These are phyloP conservation scores for Ampelomyces quisqualis DNA, from an alignment of 2,329 filamentous ascomycete species.

Conservation along the genomic window DNA sequence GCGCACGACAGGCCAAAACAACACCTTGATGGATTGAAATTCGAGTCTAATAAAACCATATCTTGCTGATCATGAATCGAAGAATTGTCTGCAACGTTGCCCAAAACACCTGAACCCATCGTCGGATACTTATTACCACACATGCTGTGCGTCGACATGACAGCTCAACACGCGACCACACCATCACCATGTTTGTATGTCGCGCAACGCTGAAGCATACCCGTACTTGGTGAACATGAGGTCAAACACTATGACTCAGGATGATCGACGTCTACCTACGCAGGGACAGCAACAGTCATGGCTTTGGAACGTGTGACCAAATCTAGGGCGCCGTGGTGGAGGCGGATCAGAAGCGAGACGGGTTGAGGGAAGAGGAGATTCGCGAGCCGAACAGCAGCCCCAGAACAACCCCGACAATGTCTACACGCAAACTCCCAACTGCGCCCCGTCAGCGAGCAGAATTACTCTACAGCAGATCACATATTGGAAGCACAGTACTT, in stretches of 20 bases:
- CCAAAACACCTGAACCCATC: too few species aligned
- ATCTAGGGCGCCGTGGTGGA: constrained; percentile 3
- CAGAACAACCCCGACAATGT: constrained; percentile 26
- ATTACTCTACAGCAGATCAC: constrained; percentile 23
- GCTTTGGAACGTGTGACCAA: background rate
- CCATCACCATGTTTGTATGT: too few species aligned
- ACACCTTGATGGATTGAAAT: background rate
- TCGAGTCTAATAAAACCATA: too few species aligned
- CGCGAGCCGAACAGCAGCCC: constrained; percentile 21
- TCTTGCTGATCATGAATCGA: background rate
- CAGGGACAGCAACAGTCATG: background rate
- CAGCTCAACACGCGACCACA: too few species aligned
- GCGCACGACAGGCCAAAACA: background rate
- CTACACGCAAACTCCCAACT: constrained; percentile 13
- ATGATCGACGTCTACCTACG: background rate
- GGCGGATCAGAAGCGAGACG: constrained; percentile 6
- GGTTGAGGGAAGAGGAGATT: constrained; percentile 18
- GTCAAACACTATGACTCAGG: background rate
- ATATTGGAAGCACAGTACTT: constrained; percentile 23
- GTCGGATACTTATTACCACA: too few species aligned
- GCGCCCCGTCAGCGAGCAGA: constrained; percentile 25
- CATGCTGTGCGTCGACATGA: too few species aligned
- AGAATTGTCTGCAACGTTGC: too few species aligned
- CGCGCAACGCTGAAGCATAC: too few species aligned
- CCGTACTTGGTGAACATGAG: too few species aligned